Percentiles rank a stretch among this genome's conserved stretches.
Conservation (phyloP, 495 filamentous ascomycete genomes). For the Penicillium maclennaniae region DNA sequence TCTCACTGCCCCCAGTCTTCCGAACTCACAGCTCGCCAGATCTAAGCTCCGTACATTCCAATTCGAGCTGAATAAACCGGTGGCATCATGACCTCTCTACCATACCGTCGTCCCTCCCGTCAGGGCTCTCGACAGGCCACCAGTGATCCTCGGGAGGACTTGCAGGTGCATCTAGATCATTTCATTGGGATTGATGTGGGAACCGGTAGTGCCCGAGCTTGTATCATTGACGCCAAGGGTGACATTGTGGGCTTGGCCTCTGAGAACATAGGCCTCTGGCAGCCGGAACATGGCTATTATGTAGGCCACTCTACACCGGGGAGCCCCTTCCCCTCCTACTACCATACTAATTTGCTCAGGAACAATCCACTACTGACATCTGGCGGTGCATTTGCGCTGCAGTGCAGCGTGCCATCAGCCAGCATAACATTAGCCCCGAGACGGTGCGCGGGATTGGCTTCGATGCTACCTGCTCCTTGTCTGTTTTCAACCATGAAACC, state of each 20-base stretch:
- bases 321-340: background rate
- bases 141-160: constrained; percentile 52
- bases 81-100: constrained; percentile 26
- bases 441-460: constrained; percentile 87
- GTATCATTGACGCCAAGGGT: constrained; percentile 84
- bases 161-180: constrained; percentile 53
- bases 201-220: constrained; percentile 90
- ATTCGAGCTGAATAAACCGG: background rate
- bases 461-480: constrained; percentile 93
- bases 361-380: constrained; percentile 97
- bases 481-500: constrained; percentile 83
- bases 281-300: constrained; percentile 87
- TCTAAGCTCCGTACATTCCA: background rate
- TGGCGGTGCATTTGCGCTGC: constrained; percentile 87
- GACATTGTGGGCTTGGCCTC: constrained; percentile 90
- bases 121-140: constrained; percentile 52
- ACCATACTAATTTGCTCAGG: constrained; percentile 51
- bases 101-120: constrained; percentile 31
- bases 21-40: background rate
- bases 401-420: constrained; percentile 69
- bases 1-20: background rate
- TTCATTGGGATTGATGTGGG: constrained; percentile 96
- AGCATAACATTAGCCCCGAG: constrained; percentile 69
- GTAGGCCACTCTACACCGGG: constrained; percentile 38
- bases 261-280: constrained; percentile 90